These are phyloP conservation scores for Curvularia spicifera DNA, from an alignment of 2,329 filamentous ascomycete species.

Conservation along the genomic window DNA sequence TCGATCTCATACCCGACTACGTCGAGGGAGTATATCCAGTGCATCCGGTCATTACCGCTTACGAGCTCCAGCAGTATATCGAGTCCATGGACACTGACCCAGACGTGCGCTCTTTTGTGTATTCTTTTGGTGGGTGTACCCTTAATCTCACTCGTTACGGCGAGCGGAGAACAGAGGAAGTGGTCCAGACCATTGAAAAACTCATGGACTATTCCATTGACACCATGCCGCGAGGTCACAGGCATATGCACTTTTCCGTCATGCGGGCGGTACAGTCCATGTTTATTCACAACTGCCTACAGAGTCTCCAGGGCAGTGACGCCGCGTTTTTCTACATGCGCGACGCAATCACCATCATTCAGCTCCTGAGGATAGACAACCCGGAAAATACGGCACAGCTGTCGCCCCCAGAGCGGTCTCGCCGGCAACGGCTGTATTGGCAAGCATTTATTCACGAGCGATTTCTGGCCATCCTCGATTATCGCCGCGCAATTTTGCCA, in stretches of 20 bases:
- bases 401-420: conserved; percentile 48
- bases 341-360: conserved; percentile 55
- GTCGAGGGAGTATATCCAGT: conserved; percentile 56
- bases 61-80: conserved; percentile 49
- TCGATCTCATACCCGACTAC: conserved; percentile 55
- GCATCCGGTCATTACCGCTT: conserved; percentile 54
- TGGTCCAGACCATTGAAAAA: conserved; percentile 42
- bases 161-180: conserved; percentile 40
- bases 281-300: conserved; percentile 61
- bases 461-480: conserved; percentile 61
- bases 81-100: conserved; percentile 48
- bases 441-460: conserved; percentile 64
- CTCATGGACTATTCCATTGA: conserved; percentile 48
- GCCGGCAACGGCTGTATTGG: conserved; percentile 62
- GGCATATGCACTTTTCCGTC: conserved; percentile 53
- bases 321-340: conserved; percentile 60
- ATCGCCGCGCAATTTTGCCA: conserved; percentile 53
- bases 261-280: conserved; percentile 59
- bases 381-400: conserved; percentile 44
- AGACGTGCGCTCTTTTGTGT: conserved; percentile 53
- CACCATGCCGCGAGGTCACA: conserved; percentile 47
- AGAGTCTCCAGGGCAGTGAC: conserved; percentile 57
- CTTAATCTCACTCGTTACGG: conserved; percentile 52
- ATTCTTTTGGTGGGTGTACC: conserved; percentile 55
- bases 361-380: conserved; percentile 51